Base-by-base conservation (phyloP, 306 rosid species). In the Herpetospermum pedunculosum region DNA sequence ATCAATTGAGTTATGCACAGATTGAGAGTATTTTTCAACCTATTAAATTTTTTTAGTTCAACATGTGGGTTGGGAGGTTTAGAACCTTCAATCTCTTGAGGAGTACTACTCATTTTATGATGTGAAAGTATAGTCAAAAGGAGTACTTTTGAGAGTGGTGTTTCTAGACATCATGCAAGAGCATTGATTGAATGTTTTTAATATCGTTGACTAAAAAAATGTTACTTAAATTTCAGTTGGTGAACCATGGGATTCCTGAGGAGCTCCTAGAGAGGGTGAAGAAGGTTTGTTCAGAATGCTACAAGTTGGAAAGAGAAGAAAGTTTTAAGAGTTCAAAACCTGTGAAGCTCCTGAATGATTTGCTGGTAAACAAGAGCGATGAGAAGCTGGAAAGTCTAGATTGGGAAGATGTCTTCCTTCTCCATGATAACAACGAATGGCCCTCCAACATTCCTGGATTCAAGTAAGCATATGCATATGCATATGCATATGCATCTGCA, bases 371-470 rank as follows among this genome's bases (percentile, higher is more conserved):
- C 68, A 87, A 83, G 76, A 81, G 80, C 13, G 76, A 46, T 52
- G 81, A 78, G 7, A 94, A 88, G 77, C 48, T 85, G 78, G 88
- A 88, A 83, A 67, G 83, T 72, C 85, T 77, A 65, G 99, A 94
- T 69, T 94, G 99, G 99, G 99, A 94, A 75, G 99, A 94, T 80
- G 99, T 91, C 57, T 67, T 89, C 80, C 87, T 88, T 79, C 92
- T 91, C 81, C 78, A 88, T 5, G 92, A 94, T 72, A 83, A 79
- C 35, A 83, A 83, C 9, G 84, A 91, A 69, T 94, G 99, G 99
- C 96, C 97, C 44, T 70, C 87, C 40, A 82, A 34, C 60, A 82
- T 92, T 82, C 85, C 89, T 18, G 85, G 87, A 77, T 91, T 94
- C 90, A 91, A 89, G 98, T 87, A 87, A 77, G 53, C 34, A 40